Base-by-base conservation (phyloP, 257 asterid species). In the Echites panduratus region DNA sequence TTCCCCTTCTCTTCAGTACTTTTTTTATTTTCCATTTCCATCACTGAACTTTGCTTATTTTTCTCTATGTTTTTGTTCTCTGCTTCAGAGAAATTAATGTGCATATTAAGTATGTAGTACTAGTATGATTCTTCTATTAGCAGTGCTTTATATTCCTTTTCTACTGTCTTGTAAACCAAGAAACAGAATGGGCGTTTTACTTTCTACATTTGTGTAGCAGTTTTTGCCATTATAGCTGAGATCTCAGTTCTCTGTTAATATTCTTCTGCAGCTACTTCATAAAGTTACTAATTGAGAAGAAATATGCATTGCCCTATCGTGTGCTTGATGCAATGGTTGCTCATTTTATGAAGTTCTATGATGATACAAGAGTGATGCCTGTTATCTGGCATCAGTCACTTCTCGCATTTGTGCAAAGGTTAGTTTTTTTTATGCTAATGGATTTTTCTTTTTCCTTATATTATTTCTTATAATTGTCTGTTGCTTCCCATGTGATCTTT, bases 361-460 rank as follows among this genome's bases (percentile, higher is more conserved):
- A 85, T 10, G 98, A 94, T 43, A 77, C 93, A 16, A 88, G 96
- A 75, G 76, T 81, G 82, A 95, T 95, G 99, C 99, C 98, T 62
- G 98, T 92, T 73, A 92, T 95, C 76, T 95, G 99, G 98, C 99
- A 95, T 77, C 97, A 87, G 77, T 95, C 98, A 53, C 97, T 95
- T 74, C 98, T 95, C 73, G 97, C 96, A 77, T 90, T 95, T 83
- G 96, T 85, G 35, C 97, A 92, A 81, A 92, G 97, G 98, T 88
- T 70, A 40, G 88, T 75, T 70, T 35, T 70, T 35, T 61, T 43
- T 48, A 22, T 69, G 44, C 67, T 70, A 22, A 16, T 70, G 22
- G 66, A 58, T 58, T 62, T 61, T 19, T 19, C 67, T 76, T 32
- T 27, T 41, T 53, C 59, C 45, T 47, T 5, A 10, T 50, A n/a